These are phyloP conservation scores for Dictyostelium discoideum DNA, from an alignment of 78 protist genomes.

Conservation along the genomic window DNA sequence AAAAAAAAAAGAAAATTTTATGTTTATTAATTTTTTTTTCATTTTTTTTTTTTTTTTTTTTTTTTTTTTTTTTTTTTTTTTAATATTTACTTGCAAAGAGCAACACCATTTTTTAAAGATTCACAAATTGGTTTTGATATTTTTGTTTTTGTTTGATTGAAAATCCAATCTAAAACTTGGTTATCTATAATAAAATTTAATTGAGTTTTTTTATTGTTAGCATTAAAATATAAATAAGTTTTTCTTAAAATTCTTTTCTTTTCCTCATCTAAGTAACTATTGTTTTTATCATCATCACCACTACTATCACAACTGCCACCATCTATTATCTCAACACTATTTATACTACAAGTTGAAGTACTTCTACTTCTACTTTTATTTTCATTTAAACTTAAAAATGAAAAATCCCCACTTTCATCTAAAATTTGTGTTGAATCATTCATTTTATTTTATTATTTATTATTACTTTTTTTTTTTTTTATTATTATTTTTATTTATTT, in stretches of 20 bases:
- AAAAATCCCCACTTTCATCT: neutral
- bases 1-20: neutral
- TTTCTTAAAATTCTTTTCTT: neutral
- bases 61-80: neutral
- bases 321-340: neutral
- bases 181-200: conserved; percentile 10
- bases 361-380: neutral
- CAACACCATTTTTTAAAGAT: conserved; percentile 46
- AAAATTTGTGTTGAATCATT: neutral
- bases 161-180: conserved; percentile 66
- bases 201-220: neutral
- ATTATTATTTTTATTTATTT: neutral
- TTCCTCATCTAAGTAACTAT: neutral
- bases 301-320: neutral
- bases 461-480: neutral
- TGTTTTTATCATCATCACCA: neutral
- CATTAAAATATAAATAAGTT: conserved; percentile 3
- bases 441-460: neutral
- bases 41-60: neutral
- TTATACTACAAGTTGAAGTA: neutral
- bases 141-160: conserved; percentile 21
- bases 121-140: conserved; percentile 36
- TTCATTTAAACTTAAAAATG: neutral
- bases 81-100: conserved; percentile 68
- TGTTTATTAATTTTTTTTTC: no score